A percentile compares a stretch with the other conserved stretches of the same genome.
These are phyloP conservation scores for Arabidopsis lyrata DNA, from an alignment of 441 rosid genomes.

Conservation along the genomic window DNA sequence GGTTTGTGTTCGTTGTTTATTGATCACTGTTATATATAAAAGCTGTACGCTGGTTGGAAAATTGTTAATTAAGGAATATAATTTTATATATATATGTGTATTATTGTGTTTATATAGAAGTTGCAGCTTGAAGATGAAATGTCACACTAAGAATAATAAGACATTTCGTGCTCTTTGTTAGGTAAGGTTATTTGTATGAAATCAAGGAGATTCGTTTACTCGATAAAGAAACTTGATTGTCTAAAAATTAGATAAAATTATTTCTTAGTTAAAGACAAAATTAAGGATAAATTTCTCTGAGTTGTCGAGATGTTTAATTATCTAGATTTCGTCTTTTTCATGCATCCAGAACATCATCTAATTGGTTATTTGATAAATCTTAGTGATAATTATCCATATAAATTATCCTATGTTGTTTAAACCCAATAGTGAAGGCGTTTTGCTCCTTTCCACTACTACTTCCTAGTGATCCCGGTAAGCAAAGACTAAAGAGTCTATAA, in stretches of 20 bases:
- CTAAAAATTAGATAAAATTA: background rate
- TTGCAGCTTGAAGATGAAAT: background rate
- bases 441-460: background rate
- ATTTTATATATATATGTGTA: background rate
- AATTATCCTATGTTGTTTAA: background rate
- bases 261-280: background rate
- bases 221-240: background rate
- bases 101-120: background rate
- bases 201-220: background rate
- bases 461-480: background rate
- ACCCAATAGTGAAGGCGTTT: too few relatives aligned
- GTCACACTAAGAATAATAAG: conserved; percentile 37
- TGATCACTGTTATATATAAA: conserved; percentile 22
- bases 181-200: background rate
- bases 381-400: background rate
- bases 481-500: background rate
- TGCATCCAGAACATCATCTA: background rate
- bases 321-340: background rate
- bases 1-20: conserved; percentile 3
- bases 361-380: background rate
- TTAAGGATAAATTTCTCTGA: background rate
- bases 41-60: background rate
- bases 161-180: conserved; percentile 1
- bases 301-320: background rate
- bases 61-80: background rate